A percentile compares a stretch with the other conserved stretches of the same genome.
Conservation (phyloP, 1,284 basidiomycete species). For the Boletellus dicymbophilus region DNA sequence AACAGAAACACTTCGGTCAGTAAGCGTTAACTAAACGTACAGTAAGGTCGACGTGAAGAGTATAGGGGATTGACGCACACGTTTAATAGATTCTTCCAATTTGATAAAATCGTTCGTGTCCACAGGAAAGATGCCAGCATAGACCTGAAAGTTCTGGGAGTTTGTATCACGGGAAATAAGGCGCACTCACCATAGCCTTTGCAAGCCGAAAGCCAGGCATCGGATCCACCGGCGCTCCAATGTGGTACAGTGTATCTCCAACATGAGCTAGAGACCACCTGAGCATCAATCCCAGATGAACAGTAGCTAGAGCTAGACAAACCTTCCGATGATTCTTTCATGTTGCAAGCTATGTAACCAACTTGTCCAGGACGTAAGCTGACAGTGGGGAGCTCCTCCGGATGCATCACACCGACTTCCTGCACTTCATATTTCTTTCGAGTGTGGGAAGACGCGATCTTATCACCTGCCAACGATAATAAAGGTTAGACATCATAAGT, state of each 20-base stretch:
- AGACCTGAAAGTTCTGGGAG: conserved; percentile 60
- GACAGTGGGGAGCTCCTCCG: conserved; percentile 77
- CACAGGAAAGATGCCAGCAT: conserved; percentile 93
- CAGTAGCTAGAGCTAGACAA: not conserved
- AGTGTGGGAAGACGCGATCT: conserved; percentile 84
- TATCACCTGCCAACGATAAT: conserved; percentile 73
- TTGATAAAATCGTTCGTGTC: conserved; percentile 92
- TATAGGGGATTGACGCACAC: conserved; percentile 51
- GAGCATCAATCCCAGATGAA: not conserved
- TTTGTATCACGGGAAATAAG: not conserved
- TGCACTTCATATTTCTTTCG: conserved; percentile 92
- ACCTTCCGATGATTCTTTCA: conserved; percentile 99
- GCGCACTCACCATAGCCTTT: conserved; percentile 81
- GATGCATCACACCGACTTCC: conserved; percentile 92
- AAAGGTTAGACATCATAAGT: not conserved
- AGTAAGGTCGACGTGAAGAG: conserved; percentile 6
- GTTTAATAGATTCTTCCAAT: conserved; percentile 93
- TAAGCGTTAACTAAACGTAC: conserved; percentile 69
- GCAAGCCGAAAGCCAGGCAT: conserved; percentile 93
- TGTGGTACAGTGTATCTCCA: conserved; percentile 90
- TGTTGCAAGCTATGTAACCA: conserved; percentile 90
- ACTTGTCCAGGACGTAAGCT: conserved; percentile 87
- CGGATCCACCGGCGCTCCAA: conserved; percentile 77
- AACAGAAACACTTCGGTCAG: conserved; percentile 90
- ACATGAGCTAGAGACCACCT: conserved; percentile 65